Percentiles rank a stretch among this genome's conserved stretches.
Conservation (phyloP, 345 rosid genomes). For the Eucalyptus coolabah region DNA sequence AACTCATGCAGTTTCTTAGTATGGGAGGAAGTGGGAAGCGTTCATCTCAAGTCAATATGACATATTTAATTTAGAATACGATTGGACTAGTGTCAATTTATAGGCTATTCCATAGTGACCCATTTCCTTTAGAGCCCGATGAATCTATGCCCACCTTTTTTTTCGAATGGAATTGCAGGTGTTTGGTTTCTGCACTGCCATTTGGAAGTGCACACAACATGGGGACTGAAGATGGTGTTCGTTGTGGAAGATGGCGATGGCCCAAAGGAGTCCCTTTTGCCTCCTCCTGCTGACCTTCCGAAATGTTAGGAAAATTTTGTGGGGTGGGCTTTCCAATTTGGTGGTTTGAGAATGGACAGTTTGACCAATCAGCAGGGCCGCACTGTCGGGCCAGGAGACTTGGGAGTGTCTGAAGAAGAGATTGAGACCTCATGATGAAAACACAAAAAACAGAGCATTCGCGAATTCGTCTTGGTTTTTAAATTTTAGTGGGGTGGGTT, state of each 20-base stretch:
- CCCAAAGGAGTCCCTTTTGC: slow-evolving; percentile 39
- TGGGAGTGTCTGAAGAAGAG: background rate
- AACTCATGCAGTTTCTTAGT: background rate
- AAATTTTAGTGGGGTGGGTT: background rate
- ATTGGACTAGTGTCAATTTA: background rate
- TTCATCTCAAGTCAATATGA: background rate
- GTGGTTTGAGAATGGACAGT: background rate
- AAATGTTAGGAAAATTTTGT: slow-evolving; percentile 19
- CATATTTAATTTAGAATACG: background rate
- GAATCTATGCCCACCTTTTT: background rate
- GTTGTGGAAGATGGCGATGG: slow-evolving; percentile 61
- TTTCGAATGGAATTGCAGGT: slow-evolving; percentile 14
- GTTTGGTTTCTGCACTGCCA: slow-evolving; percentile 84
- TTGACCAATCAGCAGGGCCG: background rate
- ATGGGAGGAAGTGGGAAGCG: background rate
- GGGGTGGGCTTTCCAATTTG: background rate
- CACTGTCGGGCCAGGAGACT: background rate
- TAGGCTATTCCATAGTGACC: background rate
- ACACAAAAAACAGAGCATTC: background rate
- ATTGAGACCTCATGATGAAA: background rate
- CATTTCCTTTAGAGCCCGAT: background rate
- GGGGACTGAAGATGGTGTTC: slow-evolving; percentile 87
- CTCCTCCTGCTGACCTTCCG: slow-evolving; percentile 81
- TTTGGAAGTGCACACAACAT: slow-evolving; percentile 74
- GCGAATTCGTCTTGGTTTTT: background rate